phyloP scores from a whole-genome alignment of 2,329 filamentous ascomycete genomes.

The Aurifilum marmelostoma region DNA sequence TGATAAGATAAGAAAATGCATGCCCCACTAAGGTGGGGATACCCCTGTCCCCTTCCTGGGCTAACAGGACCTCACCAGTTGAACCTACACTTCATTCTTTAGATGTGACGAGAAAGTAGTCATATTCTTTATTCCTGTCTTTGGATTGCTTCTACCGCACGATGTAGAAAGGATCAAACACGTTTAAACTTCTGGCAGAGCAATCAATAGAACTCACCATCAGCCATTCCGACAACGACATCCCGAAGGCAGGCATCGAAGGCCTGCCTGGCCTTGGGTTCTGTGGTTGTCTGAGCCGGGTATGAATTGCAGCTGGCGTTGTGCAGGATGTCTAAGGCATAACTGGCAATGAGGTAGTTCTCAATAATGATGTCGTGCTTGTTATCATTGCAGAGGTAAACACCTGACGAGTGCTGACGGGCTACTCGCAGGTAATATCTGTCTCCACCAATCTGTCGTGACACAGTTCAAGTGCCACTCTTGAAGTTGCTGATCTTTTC shows the following conservation, averaged over 20 bases:
- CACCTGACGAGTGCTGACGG: slow-evolving; percentile 1
- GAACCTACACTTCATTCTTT: neutral
- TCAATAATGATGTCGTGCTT: neutral
- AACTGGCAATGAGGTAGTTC: neutral
- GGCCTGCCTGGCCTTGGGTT: slow-evolving; percentile 17
- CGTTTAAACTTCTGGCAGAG: neutral
- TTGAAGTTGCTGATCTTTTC: slow-evolving; percentile 7
- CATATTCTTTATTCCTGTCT: neutral
- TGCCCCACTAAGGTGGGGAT: slow-evolving; percentile 18
- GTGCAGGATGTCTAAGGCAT: neutral
- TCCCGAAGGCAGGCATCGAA: slow-evolving; percentile 19
- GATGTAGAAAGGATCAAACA: neutral
- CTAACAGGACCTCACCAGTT: neutral
- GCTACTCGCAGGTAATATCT: slow-evolving; percentile 9
- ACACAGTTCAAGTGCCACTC: neutral
- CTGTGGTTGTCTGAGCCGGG: neutral
- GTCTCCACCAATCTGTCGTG: slow-evolving; percentile 2
- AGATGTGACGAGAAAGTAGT: neutral
- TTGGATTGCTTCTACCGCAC: neutral
- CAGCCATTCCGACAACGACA: slow-evolving; percentile 11
- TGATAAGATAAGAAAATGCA: slow-evolving; percentile 23
- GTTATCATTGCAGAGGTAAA: slow-evolving; percentile 21
- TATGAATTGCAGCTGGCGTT: slow-evolving; percentile 1
- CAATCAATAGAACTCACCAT: slow-evolving; percentile 5
- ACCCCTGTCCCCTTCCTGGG: neutral